These are phyloP conservation scores for Corylus heterophylla DNA, from an alignment of 306 rosid genomes.

Conservation along the genomic window DNA sequence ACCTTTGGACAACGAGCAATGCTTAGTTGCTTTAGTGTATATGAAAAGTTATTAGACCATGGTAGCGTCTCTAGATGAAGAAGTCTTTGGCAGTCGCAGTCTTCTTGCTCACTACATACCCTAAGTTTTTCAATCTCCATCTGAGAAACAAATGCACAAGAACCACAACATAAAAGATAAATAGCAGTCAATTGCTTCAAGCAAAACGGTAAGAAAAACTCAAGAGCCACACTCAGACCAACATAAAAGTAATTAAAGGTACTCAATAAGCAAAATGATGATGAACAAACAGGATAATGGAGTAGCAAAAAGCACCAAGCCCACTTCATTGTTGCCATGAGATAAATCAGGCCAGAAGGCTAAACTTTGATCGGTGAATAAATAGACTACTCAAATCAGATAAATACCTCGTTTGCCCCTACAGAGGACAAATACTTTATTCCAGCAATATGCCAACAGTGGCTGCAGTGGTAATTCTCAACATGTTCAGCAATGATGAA, in stretches of 20 bases:
- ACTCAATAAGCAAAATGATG: no score
- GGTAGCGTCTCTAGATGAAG: conserved; percentile 54
- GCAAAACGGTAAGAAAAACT: conserved; percentile 4
- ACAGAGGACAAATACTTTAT: conserved; percentile 63
- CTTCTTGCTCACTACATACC: conserved; percentile 66
- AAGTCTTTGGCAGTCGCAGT: conserved; percentile 55
- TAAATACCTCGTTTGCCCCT: conserved; percentile 64
- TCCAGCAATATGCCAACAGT: conserved; percentile 87
- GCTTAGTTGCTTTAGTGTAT: conserved; percentile 70
- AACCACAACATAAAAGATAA: conserved; percentile 23
- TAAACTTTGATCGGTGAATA: background rate
- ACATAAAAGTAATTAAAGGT: conserved; percentile 1
- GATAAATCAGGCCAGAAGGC: background rate
- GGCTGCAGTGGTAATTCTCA: conserved; percentile 75
- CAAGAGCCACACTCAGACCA: background rate
- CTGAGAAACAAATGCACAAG: conserved; percentile 45
- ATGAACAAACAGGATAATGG: background rate
- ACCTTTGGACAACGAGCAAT: conserved; percentile 89
- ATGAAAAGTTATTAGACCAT: conserved; percentile 79
- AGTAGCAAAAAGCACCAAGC: background rate
- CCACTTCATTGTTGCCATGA: background rate
- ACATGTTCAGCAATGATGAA: conserved; percentile 76
- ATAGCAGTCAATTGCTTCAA: conserved; percentile 19
- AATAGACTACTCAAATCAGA: conserved; percentile 14
- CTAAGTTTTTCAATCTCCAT: conserved; percentile 59